Base-by-base conservation (phyloP, 2,329 filamentous ascomycete genomes). In the Scedosporium minutisporum region DNA sequence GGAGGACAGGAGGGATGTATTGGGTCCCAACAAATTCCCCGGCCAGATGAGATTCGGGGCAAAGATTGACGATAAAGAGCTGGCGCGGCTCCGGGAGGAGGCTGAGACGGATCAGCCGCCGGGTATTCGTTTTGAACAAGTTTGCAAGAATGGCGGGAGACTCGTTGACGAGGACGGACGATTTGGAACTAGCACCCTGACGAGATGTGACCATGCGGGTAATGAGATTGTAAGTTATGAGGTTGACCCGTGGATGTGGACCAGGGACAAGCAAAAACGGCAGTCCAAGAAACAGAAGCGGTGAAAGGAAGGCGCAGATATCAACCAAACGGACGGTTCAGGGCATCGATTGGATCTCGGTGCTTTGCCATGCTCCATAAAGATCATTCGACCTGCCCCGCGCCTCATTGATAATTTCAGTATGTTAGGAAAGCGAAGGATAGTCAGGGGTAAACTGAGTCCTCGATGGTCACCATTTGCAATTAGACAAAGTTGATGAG, bases 1-100 rank as follows among this genome's bases (percentile, higher is more conserved):
- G 16, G 74, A 77, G 63, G 73, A 77, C 62, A 71, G 78, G 21
- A 71, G 73, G 61, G 77, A 80, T 55, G 76, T 80, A 4, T 66
- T 81, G 3, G 76, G 78, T 1, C 68, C 73, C 4, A 69, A 68
- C 16, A 72, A 74, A 21, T 69, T 80, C 66, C 78, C 78, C 10
- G 75, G 73, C 1, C 70, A 72, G 42, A 68, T 68, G 65, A 65
- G 67, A 23, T 25, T 10, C 51, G 12, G 12, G 18, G 18, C 12
- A 7, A 14, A 55, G 51, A 55, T 27, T 23, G 14, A 21, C 4
- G 18, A 23, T 23, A 12, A 23, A 27, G 51, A 14, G 18, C 18
- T 27, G 18, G 10, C 18, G 3, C 18, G 23, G 21, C n/a, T 55
- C 5, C n/a, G 51, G 51, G n/a, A 7, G 6, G 18, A 55, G 23